phyloP scores from a whole-genome alignment of 2,329 filamentous ascomycete genomes.

The Leptosphaerulina australis region DNA sequence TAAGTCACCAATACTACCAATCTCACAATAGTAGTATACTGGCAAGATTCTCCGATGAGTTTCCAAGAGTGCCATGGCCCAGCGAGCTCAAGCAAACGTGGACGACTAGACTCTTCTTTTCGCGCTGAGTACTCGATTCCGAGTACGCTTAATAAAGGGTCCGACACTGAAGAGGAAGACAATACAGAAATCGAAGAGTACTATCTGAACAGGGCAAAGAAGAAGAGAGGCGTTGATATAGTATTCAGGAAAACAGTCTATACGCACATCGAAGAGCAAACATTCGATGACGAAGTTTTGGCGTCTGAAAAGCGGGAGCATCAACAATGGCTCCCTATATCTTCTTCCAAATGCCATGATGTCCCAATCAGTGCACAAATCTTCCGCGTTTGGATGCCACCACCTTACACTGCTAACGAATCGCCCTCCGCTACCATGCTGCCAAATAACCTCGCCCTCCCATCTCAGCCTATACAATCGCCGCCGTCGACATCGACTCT shows the following conservation, averaged over 20 bases:
- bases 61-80: no score
- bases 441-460: no score
- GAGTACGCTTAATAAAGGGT: neutral
- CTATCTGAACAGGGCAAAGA: neutral
- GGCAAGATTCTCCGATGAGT: no score
- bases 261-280: neutral
- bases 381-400: no score
- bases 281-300: neutral
- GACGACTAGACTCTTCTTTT: no score
- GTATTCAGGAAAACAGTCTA: neutral
- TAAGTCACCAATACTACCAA: no score
- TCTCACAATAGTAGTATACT: no score
- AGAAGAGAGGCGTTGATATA: neutral
- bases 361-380: neutral
- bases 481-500: neutral
- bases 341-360: neutral
- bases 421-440: no score
- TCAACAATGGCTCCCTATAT: neutral
- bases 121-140: no score
- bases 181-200: neutral
- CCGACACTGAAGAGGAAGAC: neutral
- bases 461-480: no score
- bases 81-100: no score
- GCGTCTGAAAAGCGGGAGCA: neutral
- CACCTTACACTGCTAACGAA: no score